A percentile compares a stretch with the other conserved stretches of the same genome.
These are phyloP conservation scores for Trichoderma harzianum DNA, from an alignment of 2,329 filamentous ascomycete species.

Conservation along the genomic window DNA sequence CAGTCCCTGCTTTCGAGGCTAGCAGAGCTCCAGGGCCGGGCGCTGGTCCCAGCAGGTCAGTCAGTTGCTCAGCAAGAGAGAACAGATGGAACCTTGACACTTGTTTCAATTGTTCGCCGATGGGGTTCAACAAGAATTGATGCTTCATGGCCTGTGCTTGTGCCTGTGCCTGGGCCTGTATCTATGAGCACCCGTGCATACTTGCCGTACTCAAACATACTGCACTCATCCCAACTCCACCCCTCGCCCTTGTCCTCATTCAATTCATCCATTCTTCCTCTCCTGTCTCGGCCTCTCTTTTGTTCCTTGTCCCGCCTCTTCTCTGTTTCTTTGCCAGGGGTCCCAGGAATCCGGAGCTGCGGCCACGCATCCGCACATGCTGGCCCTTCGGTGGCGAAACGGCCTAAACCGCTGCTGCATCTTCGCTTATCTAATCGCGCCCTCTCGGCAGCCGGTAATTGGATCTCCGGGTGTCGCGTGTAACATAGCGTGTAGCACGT, in stretches of 20 bases:
- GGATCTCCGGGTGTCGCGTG: neutral
- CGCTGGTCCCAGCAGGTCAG: neutral
- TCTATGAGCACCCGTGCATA: neutral
- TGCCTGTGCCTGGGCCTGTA: neutral
- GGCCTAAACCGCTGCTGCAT: neutral
- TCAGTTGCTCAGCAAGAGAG: neutral
- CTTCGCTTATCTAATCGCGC: constrained; percentile 1
- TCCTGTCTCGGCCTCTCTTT: neutral
- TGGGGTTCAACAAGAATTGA: neutral
- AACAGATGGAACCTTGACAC: neutral
- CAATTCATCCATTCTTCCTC: neutral
- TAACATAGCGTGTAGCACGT: no score
- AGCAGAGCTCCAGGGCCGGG: neutral
- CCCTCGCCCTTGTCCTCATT: neutral
- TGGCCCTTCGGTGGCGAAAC: neutral
- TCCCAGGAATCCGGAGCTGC: neutral
- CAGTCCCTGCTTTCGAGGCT: neutral
- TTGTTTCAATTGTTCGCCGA: neutral
- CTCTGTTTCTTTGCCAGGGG: neutral
- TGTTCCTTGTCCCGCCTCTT: neutral
- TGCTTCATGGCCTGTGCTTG: neutral
- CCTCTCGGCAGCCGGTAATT: neutral
- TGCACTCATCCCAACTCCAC: neutral
- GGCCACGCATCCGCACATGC: neutral
- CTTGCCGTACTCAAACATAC: neutral